Conservation (phyloP, 169 alveolate species). For the Neospora caninum region DNA sequence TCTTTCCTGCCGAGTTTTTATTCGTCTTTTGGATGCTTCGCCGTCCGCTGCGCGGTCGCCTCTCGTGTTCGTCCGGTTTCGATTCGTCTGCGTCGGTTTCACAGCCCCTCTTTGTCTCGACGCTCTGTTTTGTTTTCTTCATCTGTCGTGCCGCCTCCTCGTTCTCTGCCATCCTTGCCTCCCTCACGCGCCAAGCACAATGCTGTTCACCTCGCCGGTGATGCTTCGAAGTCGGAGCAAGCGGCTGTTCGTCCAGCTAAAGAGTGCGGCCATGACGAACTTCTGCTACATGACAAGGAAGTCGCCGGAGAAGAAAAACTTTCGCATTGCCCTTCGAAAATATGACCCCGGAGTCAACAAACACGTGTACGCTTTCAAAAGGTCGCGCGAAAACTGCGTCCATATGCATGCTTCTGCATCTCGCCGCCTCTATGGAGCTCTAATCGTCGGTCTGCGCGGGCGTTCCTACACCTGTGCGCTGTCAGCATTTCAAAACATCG, state of each 20-base stretch:
- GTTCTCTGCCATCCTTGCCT: no score
- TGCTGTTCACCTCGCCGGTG: constrained; percentile 78
- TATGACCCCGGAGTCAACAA: constrained; percentile 84
- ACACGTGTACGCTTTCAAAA: constrained; percentile 82
- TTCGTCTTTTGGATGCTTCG: no score
- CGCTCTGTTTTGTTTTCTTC: no score
- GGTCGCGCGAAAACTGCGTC: not conserved
- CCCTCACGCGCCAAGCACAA: not conserved
- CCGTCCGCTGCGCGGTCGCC: no score
- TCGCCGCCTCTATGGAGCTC: no score
- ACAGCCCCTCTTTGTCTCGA: no score
- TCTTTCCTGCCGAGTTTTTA: not conserved
- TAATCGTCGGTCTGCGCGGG: no score
- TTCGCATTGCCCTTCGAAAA: constrained; percentile 82
- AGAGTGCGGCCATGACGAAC: constrained; percentile 83
- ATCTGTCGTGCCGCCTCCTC: no score
- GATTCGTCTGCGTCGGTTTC: no score
- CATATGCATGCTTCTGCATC: not conserved
- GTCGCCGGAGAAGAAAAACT: constrained; percentile 82
- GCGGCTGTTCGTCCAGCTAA: constrained; percentile 81
- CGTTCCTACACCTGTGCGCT: no score
- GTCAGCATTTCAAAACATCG: no score
- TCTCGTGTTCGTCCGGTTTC: no score
- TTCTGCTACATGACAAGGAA: constrained; percentile 81
- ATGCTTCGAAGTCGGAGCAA: constrained; percentile 82